Evolutionary conservation across 176 grass and related monocot species (phyloP).

Genomic region (Carex parvula): DNA sequence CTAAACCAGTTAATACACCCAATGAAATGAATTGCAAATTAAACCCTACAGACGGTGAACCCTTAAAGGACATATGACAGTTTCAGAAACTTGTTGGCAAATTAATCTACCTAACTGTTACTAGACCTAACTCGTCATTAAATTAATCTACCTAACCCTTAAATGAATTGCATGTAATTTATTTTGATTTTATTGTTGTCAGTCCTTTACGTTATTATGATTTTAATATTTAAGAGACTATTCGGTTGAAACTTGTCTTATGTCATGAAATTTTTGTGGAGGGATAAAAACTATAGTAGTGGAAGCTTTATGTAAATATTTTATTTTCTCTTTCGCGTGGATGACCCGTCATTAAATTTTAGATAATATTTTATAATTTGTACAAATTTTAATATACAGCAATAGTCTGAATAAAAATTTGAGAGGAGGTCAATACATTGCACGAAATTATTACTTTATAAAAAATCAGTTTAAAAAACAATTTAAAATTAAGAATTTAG

Average conservation of each 20-base stretch:
- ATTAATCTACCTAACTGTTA: too few species aligned
- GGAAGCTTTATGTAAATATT: background rate
- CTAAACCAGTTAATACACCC: too few species aligned
- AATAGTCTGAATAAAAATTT: background rate
- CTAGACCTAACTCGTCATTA: too few species aligned
- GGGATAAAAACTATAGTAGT: too few species aligned
- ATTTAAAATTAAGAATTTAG: too few species aligned
- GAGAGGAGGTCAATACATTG: too few species aligned
- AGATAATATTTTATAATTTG: background rate
- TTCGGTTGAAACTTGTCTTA: background rate
- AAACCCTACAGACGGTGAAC: too few species aligned
- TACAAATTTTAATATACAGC: background rate
- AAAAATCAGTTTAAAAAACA: background rate
- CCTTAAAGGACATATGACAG: too few species aligned
- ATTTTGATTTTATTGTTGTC: background rate
- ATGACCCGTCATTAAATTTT: background rate
- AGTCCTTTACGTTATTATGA: background rate
- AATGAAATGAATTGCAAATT: too few species aligned
- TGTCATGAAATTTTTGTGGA: background rate
- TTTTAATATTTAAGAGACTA: background rate
- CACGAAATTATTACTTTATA: too few species aligned
- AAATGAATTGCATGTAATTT: background rate
- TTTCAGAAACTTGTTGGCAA: too few species aligned
- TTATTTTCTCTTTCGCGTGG: background rate
- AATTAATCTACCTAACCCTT: too few species aligned